A percentile compares a stretch with the other conserved stretches of the same genome.
These are phyloP conservation scores for Kockiozyma suomiensis DNA, from an alignment of 805 yeast species.

Conservation along the genomic window DNA sequence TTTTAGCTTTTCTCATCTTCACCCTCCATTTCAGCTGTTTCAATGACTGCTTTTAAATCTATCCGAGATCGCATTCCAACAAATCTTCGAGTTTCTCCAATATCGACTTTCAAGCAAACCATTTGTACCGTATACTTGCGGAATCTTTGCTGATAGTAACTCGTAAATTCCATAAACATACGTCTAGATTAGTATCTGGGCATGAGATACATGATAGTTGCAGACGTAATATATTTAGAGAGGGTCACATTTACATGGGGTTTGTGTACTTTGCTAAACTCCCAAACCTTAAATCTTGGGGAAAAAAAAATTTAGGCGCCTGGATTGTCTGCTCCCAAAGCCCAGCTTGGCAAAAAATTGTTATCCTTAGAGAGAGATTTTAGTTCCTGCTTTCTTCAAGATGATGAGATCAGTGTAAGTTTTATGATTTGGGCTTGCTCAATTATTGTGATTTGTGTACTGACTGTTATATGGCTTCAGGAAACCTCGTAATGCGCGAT, in stretches of 20 bases:
- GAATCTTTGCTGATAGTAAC: not conserved
- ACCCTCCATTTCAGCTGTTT: constrained; percentile 1
- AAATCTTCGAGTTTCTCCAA: too few relatives aligned
- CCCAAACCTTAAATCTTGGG: constrained; percentile 4
- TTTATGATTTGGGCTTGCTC: not conserved
- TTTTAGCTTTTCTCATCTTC: constrained; percentile 13
- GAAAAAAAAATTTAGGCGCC: too few relatives aligned
- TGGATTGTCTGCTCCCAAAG: too few relatives aligned
- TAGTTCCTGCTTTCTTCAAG: constrained; percentile 4
- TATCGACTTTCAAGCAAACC: not conserved
- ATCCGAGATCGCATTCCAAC: constrained; percentile 2
- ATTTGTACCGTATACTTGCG: constrained; percentile 6
- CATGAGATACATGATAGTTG: not conserved
- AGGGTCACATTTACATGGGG: not conserved
- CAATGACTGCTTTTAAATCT: not conserved
- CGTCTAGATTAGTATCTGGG: constrained; percentile 1
- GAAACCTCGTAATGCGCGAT: constrained; percentile 91
- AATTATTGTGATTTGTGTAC: not conserved
- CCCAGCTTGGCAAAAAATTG: not conserved
- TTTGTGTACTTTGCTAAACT: not conserved
- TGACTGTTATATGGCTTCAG: constrained; percentile 37
- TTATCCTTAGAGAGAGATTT: not conserved
- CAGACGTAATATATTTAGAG: not conserved
- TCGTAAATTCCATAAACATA: constrained; percentile 17
- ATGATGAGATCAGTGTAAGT: constrained; percentile 29